These are phyloP conservation scores for Pichia kluyveri DNA, from an alignment of 805 yeast genomes.

Conservation along the genomic window DNA sequence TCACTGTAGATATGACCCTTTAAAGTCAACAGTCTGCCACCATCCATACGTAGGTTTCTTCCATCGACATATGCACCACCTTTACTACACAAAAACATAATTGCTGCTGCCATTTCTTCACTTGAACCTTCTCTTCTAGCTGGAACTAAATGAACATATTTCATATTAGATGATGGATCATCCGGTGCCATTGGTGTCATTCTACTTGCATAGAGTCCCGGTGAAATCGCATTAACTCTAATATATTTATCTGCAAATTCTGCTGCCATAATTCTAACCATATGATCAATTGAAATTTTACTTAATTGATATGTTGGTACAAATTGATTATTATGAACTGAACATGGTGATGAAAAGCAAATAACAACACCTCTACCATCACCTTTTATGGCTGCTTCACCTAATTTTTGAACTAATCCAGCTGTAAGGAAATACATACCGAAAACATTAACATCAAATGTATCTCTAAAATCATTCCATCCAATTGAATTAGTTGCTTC, in stretches of 20 bases:
- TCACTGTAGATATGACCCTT: conserved; percentile 19
- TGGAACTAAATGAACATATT: conserved; percentile 13
- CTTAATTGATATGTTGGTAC: conserved; percentile 18
- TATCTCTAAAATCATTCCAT: conserved; percentile 16
- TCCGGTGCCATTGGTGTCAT: conserved; percentile 17
- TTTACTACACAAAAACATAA: conserved; percentile 14
- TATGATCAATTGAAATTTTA: conserved; percentile 16
- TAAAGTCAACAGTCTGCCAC: conserved; percentile 16
- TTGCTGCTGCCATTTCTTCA: conserved; percentile 17
- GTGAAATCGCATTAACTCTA: conserved; percentile 18
- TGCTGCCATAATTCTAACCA: conserved; percentile 21
- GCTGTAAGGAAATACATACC: conserved; percentile 19
- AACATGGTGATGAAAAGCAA: conserved; percentile 17
- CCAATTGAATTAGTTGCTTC: conserved; percentile 16
- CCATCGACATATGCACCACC: conserved; percentile 21
- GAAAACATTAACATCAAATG: conserved; percentile 17
- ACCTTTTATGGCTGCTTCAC: conserved; percentile 17
- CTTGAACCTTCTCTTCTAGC: conserved; percentile 16
- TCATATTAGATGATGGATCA: conserved; percentile 16
- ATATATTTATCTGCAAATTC: conserved; percentile 19
- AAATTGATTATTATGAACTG: conserved; percentile 18
- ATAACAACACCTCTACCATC: conserved; percentile 17
- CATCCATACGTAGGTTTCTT: conserved; percentile 18
- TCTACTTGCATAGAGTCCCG: conserved; percentile 16
- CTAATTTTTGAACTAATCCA: conserved; percentile 15